Percentiles rank a stretch among this genome's conserved stretches.
phyloP scores from a whole-genome alignment of 2,329 filamentous ascomycete genomes.

The Microdochium trichocladiopsis region DNA sequence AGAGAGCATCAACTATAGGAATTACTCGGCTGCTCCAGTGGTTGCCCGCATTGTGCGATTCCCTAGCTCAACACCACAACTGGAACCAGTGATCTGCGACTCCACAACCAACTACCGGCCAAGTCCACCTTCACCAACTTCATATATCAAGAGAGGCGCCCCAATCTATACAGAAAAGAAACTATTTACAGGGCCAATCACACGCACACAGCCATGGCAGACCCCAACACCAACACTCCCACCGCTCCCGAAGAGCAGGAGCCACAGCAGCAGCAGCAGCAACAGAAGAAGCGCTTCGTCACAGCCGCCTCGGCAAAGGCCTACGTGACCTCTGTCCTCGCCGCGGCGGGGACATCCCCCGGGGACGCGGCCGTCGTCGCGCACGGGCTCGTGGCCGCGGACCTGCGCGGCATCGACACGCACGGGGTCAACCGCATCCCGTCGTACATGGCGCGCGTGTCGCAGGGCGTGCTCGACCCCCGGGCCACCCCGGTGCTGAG shows the following conservation, averaged over 20 bases:
- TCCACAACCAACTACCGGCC: no score
- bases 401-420: slow-evolving; percentile 72
- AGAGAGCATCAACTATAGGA: no score
- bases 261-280: not conserved
- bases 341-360: slow-evolving; percentile 51
- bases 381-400: slow-evolving; percentile 63
- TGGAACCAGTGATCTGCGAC: no score
- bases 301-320: slow-evolving; percentile 29
- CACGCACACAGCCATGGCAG: not conserved
- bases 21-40: no score
- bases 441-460: slow-evolving; percentile 68
- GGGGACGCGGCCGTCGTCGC: slow-evolving; percentile 57
- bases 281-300: slow-evolving; percentile 21
- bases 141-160: no score
- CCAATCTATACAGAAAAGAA: no score
- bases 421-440: slow-evolving; percentile 74
- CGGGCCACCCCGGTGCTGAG: slow-evolving; percentile 48
- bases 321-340: slow-evolving; percentile 48
- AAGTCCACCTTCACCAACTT: no score
- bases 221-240: not conserved
- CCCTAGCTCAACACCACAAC: no score
- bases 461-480: slow-evolving; percentile 60
- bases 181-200: no score
- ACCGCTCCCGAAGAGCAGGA: not conserved
- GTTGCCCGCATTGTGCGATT: no score